Conservation (phyloP, 2,329 filamentous ascomycete species). For the Chalara sp. region DNA sequence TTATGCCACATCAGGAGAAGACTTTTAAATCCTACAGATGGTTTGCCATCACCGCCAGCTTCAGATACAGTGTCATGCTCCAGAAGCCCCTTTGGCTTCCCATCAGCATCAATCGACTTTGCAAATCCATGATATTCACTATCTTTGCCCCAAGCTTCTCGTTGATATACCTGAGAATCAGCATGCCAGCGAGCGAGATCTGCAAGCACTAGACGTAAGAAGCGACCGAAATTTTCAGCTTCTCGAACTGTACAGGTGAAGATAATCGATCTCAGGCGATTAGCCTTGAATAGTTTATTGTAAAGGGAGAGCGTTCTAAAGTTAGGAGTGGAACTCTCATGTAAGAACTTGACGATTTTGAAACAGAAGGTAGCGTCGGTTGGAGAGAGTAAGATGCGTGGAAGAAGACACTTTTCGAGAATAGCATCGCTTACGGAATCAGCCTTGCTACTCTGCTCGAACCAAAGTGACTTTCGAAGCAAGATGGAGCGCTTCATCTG, state of each 20-base stretch:
- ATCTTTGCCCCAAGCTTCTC: conserved; percentile 65
- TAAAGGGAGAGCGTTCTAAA: conserved; percentile 83
- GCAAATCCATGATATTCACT: conserved; percentile 72
- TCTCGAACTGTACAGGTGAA: conserved; percentile 88
- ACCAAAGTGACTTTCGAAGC: conserved; percentile 74
- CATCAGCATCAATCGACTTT: conserved; percentile 61
- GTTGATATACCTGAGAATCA: conserved; percentile 69
- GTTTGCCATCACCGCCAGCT: background rate
- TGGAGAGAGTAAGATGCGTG: conserved; percentile 75
- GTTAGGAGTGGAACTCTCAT: conserved; percentile 74
- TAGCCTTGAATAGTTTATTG: conserved; percentile 76
- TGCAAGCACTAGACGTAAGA: conserved; percentile 73
- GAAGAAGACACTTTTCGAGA: conserved; percentile 88
- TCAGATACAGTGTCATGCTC: conserved; percentile 72
- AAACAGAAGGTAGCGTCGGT: conserved; percentile 86
- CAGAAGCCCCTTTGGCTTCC: conserved; percentile 64
- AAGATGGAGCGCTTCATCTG: conserved; percentile 63
- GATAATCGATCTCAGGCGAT: conserved; percentile 73
- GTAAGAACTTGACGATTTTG: conserved; percentile 79
- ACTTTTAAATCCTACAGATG: conserved; percentile 62
- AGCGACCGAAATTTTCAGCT: conserved; percentile 86
- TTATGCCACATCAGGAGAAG: conserved; percentile 88
- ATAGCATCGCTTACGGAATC: conserved; percentile 67
- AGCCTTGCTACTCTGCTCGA: conserved; percentile 56
- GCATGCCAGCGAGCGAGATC: conserved; percentile 82